Conservation (phyloP, 192 early-diverging fungal genomes). For the Coemansia sp. region DNA sequence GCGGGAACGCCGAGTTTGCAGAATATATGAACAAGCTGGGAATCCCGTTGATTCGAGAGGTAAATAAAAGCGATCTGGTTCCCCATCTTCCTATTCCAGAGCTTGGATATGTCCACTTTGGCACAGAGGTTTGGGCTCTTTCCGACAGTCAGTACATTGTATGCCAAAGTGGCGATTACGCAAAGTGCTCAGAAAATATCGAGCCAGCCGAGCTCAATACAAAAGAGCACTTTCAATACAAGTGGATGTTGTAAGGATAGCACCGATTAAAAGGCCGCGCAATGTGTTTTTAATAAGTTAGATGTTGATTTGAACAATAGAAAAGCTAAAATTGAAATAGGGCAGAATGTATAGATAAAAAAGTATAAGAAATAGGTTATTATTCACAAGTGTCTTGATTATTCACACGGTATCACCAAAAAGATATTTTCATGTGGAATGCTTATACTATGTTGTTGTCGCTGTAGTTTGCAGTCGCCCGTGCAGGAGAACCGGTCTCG, state of each 20-base stretch:
- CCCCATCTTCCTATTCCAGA: slow-evolving; percentile 16
- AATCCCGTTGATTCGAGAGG: no score
- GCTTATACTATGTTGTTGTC: no score
- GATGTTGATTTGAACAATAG: slow-evolving; percentile 1
- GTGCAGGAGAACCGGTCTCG: neutral
- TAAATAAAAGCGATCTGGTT: slow-evolving; percentile 33
- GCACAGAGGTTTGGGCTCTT: slow-evolving; percentile 30
- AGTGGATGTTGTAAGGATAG: slow-evolving; percentile 14
- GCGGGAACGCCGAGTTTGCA: no score
- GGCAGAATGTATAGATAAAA: no score
- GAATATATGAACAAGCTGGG: no score
- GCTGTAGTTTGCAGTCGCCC: neutral
- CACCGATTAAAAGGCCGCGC: no score
- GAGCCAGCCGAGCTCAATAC: slow-evolving; percentile 5
- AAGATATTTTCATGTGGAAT: no score
- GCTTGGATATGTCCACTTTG: slow-evolving; percentile 19
- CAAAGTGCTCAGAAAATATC: slow-evolving; percentile 22
- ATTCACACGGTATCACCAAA: no score
- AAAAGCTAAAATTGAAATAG: no score
- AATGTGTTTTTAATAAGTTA: no score
- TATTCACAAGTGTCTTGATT: no score
- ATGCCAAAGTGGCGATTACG: slow-evolving; percentile 16
- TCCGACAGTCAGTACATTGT: slow-evolving; percentile 4
- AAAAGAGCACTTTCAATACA: slow-evolving; percentile 20
- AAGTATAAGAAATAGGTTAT: no score